Percentiles rank a stretch among this genome's conserved stretches.
Evolutionary conservation across 164 flowering plant species (phyloP).

Genomic region (Stephania yunnanensis): DNA sequence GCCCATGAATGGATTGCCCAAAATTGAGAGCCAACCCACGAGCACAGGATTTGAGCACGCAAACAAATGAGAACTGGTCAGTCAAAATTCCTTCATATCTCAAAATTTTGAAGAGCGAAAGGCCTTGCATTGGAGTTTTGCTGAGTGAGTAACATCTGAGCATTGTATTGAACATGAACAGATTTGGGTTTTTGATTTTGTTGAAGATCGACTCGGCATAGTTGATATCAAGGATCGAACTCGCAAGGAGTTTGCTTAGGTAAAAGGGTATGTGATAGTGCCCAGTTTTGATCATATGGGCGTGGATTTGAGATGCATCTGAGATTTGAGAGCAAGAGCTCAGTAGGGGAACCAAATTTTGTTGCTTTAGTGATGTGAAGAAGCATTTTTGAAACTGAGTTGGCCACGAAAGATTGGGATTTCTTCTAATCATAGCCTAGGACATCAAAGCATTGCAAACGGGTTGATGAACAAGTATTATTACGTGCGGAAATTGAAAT

Average conservation of each 20-base stretch:
- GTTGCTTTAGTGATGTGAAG: constrained; percentile 2
- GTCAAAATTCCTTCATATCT: constrained; percentile 26
- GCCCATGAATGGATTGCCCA: constrained; percentile 36
- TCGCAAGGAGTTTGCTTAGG: constrained; percentile 50
- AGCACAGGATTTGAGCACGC: constrained; percentile 39
- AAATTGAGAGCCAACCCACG: constrained; percentile 14
- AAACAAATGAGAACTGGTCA: constrained; percentile 41
- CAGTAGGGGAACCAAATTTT: constrained; percentile 17
- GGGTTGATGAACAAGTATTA: too few species aligned
- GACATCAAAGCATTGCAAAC: too few species aligned
- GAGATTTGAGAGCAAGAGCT: constrained; percentile 23
- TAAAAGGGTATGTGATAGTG: constrained; percentile 27
- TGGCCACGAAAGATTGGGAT: background rate
- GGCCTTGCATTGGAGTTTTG: constrained; percentile 24
- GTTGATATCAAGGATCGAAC: constrained; percentile 21
- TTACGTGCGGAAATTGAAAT: too few species aligned
- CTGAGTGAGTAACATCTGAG: constrained; percentile 38
- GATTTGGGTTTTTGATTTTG: constrained; percentile 30
- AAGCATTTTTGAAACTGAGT: background rate
- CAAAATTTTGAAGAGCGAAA: constrained; percentile 28
- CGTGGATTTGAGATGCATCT: constrained; percentile 39
- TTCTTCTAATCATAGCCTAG: background rate
- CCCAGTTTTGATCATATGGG: constrained; percentile 37
- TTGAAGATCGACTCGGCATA: constrained; percentile 42
- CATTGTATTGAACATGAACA: constrained; percentile 50